Percentiles rank a stretch among this genome's conserved stretches.
These are phyloP conservation scores for Dactylella cylindrospora DNA, from an alignment of 2,329 filamentous ascomycete genomes.

Conservation along the genomic window DNA sequence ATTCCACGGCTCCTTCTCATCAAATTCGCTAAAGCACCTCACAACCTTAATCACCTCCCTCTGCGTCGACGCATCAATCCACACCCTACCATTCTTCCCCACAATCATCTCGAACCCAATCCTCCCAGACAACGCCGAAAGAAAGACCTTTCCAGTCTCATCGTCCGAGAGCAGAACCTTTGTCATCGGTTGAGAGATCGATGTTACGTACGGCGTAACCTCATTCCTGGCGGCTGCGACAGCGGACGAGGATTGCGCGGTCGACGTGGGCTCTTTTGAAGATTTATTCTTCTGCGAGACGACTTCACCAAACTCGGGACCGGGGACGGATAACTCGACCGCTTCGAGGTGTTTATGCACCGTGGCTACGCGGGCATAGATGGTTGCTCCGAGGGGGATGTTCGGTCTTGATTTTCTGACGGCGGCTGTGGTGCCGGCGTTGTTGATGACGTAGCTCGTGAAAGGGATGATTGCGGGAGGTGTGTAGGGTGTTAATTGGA, in stretches of 20 bases:
- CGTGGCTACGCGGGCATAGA: slow-evolving; percentile 31
- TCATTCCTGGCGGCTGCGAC: slow-evolving; percentile 18
- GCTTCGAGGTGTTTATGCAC: slow-evolving; percentile 39
- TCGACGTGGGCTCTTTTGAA: neutral
- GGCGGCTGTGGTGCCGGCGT: slow-evolving; percentile 31
- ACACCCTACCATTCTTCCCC: slow-evolving; percentile 33
- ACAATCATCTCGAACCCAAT: slow-evolving; percentile 39
- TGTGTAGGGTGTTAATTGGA: slow-evolving; percentile 37
- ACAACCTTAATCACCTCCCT: slow-evolving; percentile 26
- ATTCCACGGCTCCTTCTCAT: slow-evolving; percentile 28
- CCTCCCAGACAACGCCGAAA: slow-evolving; percentile 15
- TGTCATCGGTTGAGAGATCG: slow-evolving; percentile 33
- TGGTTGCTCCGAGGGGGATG: slow-evolving; percentile 24
- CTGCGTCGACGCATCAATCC: slow-evolving; percentile 33
- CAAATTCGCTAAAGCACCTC: slow-evolving; percentile 27
- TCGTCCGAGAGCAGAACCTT: slow-evolving; percentile 24
- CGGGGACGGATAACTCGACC: slow-evolving; percentile 32
- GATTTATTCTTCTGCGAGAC: slow-evolving; percentile 31
- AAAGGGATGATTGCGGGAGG: slow-evolving; percentile 33
- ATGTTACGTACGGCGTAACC: slow-evolving; percentile 32
- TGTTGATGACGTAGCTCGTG: slow-evolving; percentile 39
- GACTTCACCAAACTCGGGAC: slow-evolving; percentile 31
- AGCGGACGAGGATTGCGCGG: neutral
- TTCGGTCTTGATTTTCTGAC: slow-evolving; percentile 35
- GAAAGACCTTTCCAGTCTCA: slow-evolving; percentile 14